Base-by-base conservation (phyloP, 768 basidiomycete species). In the Collybia nuda region DNA sequence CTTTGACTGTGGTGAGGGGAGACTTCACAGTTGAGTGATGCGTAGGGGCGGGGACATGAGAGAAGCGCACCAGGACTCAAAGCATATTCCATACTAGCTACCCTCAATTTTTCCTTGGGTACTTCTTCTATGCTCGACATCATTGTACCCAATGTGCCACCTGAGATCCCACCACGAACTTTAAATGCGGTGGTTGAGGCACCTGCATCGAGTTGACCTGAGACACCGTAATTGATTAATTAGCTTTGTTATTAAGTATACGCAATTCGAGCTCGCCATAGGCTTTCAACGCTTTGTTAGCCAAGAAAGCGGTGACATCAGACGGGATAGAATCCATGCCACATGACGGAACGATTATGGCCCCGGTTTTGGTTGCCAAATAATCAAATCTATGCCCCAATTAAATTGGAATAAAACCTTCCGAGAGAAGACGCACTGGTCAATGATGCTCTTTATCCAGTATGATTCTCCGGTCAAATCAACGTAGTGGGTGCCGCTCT, bases 261-360 rank as follows among this genome's bases (percentile, higher is more conserved):
- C 21, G 23, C 7, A n/a, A 17, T 19, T 46, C 21, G 22, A 12
- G n/a, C 39, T 36, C 53, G 58, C 57, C 59, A 38, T 59, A 62
- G 8, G 70, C 60, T 64, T 86, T 85, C 46, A 94, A 76, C 0
- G 84, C 84, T 57, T 80, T 82, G 51, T 85, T 85, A 15, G 88
- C 79, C 41, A 91, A 68, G 67, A 83, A 86, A 0, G 82, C 79
- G 9, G 79, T 67, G 39, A 88, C 63, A 62, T 97, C 93, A 2
- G 85, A 81, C 2, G 90, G 90, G 23, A 91, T 59, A 1, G 88
- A 91, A 63, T 92, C 90, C 52, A 89, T 77, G 2, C 86, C 93
- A 47, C 84, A 88, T 1, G 83, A 75, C 19, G 90, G 90, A 17
- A 97, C 77, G 56, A 98, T 86, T 55, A 90, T 79, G 5, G 90